Conservation (phyloP, 2,329 filamentous ascomycete genomes). For the Pezicula neosporulosa region DNA sequence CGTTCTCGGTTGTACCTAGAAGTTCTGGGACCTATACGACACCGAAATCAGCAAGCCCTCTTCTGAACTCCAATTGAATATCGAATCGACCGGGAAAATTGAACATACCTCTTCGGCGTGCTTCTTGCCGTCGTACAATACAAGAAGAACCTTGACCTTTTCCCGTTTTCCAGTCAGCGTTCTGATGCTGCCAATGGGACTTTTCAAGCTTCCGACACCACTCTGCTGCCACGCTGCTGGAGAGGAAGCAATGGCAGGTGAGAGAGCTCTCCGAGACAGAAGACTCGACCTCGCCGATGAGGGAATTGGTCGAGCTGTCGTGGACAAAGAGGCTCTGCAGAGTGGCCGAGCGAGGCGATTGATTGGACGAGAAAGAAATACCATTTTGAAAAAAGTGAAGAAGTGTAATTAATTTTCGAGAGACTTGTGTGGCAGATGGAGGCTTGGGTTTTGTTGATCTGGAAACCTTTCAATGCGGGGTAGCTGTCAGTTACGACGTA, state of each 20-base stretch:
- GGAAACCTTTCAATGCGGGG: not conserved
- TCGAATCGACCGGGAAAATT: not conserved
- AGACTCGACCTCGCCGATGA: conserved; percentile 11
- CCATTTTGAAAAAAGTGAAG: conserved; percentile 41
- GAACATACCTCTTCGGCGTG: conserved; percentile 71
- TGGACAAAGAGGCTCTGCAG: conserved; percentile 10
- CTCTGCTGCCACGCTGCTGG: not conserved
- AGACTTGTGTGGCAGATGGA: not conserved
- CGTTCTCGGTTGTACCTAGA: conserved; percentile 89
- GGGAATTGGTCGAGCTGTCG: conserved; percentile 11
- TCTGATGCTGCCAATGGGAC: conserved; percentile 24
- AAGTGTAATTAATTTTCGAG: not conserved
- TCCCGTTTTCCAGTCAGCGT: conserved; percentile 28
- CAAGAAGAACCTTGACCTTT: conserved; percentile 92
- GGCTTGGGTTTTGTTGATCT: not conserved
- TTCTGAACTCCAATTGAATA: not conserved
- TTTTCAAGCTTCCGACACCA: conserved; percentile 4
- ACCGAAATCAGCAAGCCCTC: conserved; percentile 15
- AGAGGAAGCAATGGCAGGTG: conserved; percentile 5
- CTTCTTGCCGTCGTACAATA: conserved; percentile 85
- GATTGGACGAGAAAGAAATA: conserved; percentile 32
- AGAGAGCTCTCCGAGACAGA: conserved; percentile 14
- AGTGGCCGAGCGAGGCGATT: conserved; percentile 21
- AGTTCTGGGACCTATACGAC: conserved; percentile 67
- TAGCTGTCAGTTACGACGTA: not conserved